Evolutionary conservation across 1,284 basidiomycete genomes (phyloP).

Genomic region (Schizopora paradoxa): DNA sequence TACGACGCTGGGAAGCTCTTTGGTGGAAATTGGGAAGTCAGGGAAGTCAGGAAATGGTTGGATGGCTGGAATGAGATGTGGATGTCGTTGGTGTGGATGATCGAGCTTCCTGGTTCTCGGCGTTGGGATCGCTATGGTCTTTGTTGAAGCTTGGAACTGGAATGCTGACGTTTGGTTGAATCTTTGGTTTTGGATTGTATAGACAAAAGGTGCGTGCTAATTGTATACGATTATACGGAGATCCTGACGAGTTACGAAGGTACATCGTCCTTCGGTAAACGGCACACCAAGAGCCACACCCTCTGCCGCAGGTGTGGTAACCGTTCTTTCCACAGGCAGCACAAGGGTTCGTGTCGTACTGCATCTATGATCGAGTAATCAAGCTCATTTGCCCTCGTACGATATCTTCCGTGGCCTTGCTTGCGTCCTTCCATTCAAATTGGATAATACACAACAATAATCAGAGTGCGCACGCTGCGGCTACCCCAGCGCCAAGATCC

Average conservation of each 20-base stretch:
- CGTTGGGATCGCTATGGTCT: too few species aligned
- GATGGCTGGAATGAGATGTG: too few species aligned
- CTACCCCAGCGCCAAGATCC: constrained; percentile 92
- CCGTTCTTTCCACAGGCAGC: constrained; percentile 93
- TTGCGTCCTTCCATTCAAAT: background rate
- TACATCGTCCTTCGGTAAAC: constrained; percentile 94
- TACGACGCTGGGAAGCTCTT: too few species aligned
- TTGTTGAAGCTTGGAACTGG: too few species aligned
- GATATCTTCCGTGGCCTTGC: constrained; percentile 1
- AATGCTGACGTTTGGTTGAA: too few species aligned
- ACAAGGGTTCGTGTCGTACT: constrained; percentile 73
- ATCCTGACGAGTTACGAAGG: constrained; percentile 40
- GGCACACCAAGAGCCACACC: constrained; percentile 98
- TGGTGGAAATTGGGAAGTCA: too few species aligned
- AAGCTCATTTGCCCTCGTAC: background rate
- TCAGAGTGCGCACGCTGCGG: constrained; percentile 93
- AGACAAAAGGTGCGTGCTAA: constrained; percentile 70
- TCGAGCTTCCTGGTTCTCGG: too few species aligned
- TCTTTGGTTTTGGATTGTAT: too few species aligned
- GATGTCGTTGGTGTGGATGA: too few species aligned
- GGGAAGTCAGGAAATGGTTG: too few species aligned
- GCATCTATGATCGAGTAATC: background rate
- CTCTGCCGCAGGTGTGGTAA: constrained; percentile 93
- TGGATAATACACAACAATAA: constrained; percentile 7
- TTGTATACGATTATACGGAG: constrained; percentile 6